Evolutionary conservation across 2,329 filamentous ascomycete species (phyloP).

Genomic region (Aspergillus transmontanensis): DNA sequence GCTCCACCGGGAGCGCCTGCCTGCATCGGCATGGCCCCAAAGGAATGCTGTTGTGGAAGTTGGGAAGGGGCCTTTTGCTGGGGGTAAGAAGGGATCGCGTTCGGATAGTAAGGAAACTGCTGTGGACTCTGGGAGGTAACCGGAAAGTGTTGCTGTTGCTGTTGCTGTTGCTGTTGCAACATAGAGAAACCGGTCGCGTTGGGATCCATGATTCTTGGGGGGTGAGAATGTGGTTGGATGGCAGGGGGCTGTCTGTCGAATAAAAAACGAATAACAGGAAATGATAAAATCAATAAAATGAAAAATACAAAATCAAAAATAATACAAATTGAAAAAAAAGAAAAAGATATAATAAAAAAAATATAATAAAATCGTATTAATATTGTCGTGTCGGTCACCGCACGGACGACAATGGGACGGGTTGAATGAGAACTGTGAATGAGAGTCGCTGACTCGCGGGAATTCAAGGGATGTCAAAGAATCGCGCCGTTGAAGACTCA

Average conservation of each 20-base stretch:
- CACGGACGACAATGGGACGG: not conserved
- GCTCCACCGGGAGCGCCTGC: slow-evolving; percentile 37
- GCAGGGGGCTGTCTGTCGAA: not conserved
- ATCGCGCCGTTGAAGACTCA: not conserved
- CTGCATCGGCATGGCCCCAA: slow-evolving; percentile 39
- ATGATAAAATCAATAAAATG: not conserved
- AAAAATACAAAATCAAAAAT: not conserved
- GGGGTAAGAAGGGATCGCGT: slow-evolving; percentile 34
- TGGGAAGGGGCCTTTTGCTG: slow-evolving; percentile 36
- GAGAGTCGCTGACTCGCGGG: slow-evolving; percentile 17
- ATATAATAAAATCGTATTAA: not conserved
- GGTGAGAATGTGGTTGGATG: slow-evolving; percentile 12
- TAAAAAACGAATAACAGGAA: not conserved
- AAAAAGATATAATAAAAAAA: not conserved
- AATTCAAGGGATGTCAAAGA: slow-evolving; percentile 14
- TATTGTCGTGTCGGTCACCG: not conserved
- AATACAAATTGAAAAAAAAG: not conserved
- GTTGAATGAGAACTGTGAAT: not conserved
- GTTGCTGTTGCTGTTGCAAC: slow-evolving; percentile 5
- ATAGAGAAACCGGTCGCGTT: slow-evolving; percentile 31
- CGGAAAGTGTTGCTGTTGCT: slow-evolving; percentile 31
- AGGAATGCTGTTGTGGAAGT: slow-evolving; percentile 35
- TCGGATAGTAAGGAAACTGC: slow-evolving; percentile 41
- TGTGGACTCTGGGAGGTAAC: slow-evolving; percentile 36
- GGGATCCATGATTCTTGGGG: slow-evolving; percentile 30